These are phyloP conservation scores for Fomitopsis pinicola DNA, from an alignment of 1,284 basidiomycete genomes.

Conservation along the genomic window DNA sequence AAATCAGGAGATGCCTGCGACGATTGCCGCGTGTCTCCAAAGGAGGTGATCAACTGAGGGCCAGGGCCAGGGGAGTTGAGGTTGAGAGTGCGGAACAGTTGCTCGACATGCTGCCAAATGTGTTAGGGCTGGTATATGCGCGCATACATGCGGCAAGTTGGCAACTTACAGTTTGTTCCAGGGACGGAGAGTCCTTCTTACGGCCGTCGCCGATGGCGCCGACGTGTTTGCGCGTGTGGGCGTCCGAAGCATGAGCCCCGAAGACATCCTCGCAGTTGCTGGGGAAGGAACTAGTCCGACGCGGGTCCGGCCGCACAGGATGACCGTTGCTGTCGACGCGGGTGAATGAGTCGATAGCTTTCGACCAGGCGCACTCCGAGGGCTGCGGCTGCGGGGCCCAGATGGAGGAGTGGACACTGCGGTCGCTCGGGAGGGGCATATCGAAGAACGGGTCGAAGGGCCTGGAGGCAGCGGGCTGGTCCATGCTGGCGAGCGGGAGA, in stretches of 20 bases:
- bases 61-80: slow-evolving; percentile 66
- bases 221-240: slow-evolving; percentile 39
- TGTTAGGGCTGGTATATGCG: slow-evolving; percentile 16
- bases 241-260: slow-evolving; percentile 39
- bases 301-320: slow-evolving; percentile 18
- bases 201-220: slow-evolving; percentile 75
- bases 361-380: slow-evolving; percentile 60
- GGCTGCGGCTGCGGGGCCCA: slow-evolving; percentile 76
- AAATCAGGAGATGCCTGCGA: slow-evolving; percentile 51
- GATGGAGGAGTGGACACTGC: slow-evolving; percentile 46
- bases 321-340: slow-evolving; percentile 37
- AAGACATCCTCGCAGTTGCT: slow-evolving; percentile 59
- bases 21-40: slow-evolving; percentile 35
- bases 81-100: slow-evolving; percentile 69
- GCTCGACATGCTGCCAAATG: slow-evolving; percentile 60
- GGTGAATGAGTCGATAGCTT: slow-evolving; percentile 54
- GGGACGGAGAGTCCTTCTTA: slow-evolving; percentile 53
- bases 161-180: slow-evolving; percentile 47
- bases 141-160: slow-evolving; percentile 20
- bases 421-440: slow-evolving; percentile 15
- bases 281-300: slow-evolving; percentile 23
- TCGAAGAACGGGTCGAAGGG: slow-evolving; percentile 28
- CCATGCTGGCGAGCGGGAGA: slow-evolving; percentile 18
- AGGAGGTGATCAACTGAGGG: slow-evolving; percentile 29
- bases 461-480: slow-evolving; percentile 18